Base-by-base conservation (phyloP, 305 asterid species). In the Stenogyne calaminthoides region DNA sequence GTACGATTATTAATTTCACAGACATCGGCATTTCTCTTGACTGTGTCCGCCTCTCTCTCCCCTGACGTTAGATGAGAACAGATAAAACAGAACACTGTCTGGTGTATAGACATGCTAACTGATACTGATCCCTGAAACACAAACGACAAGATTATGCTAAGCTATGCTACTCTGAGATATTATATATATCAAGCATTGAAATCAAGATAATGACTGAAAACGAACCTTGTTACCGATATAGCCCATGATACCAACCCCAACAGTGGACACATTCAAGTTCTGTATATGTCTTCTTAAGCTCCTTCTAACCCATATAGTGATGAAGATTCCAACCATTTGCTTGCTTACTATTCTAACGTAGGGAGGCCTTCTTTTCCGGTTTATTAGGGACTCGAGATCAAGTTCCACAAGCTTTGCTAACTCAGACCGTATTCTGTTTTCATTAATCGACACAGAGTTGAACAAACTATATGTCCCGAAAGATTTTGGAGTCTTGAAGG, bases 181-280 rank as follows among this genome's bases (percentile, higher is more conserved):
- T 37, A 59, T 25, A 25, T 3, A 25, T 65, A n/a, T 39, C n/a
- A 44, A 32, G 57, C 19, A 61, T 52, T 40, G 12, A 29, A 46
- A 64, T 12, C 18, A 77, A 64, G 29, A 25, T 22, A 72, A 77
- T 64, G 59, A 40, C 54, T 55, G 74, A 74, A 80, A 79, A 78
- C 85, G 42, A 67, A 95, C 99, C 98, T 95, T 95, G 92, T 95
- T 95, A 57, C 99, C 99, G 10, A 95, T 88, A 82, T 83, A 95
- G 70, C 99, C 99, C 99, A 95, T 91, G 64, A 86, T 89, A 64
- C 99, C 99, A 49, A 95, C 99, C 64, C 99, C 99, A 74, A 95
- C 99, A 27, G 92, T 80, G 34, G 97, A 88, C 64, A 95, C 97
- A 57, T 83, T 89, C 78, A 95, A 52, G 70, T 95, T 85, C 55